Evolutionary conservation across 1,284 basidiomycete species (phyloP), one percentile per base, ranked within the genome.

Genomic region (Trichosporon ovoides): DNA sequence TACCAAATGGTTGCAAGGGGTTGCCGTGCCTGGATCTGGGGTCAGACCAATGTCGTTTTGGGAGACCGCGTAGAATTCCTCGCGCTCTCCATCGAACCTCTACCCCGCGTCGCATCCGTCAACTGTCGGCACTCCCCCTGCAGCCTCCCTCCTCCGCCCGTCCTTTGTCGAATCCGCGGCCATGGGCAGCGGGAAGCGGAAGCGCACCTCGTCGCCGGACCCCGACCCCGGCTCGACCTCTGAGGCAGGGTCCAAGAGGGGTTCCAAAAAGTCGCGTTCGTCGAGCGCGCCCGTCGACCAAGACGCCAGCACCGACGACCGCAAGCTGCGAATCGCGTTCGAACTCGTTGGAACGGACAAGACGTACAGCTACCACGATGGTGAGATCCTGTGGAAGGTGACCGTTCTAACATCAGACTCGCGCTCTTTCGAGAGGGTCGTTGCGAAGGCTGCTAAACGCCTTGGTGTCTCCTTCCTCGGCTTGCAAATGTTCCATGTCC

Each of bases 401-500:
- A 7, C 48, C 24, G n/a, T 6, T 18, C 37, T 34, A 19, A 36
- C 33, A 10, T 3, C 24, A 53, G 37, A 43, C 18, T 33, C 38
- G 18, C 52, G 38, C 19, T 14, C 35, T 13, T 57, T 69, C 46
- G 36, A 60, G 20, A 43, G 53, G 9, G 31, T 56, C 18, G 34
- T 64, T 6, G 33, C 60, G 9, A 55, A 46, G 12, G 59, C 64
- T 18, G 58, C 58, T 1, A 54, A 51, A 18, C 40, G 53, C 5
- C 58, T 68, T 20, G 50, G 56, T 13, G 53, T 59, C 20, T 53
- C 52, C 12, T 33, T 53, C 34, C 55, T 57, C 28, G 61, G 63
- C 31, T 35, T 68, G 20, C 54, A 58, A 2, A 35, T 68, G 19
- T 53, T 53, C 24, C 69, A 73, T 51, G 61, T 73, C 12, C 59